Conservation (phyloP, 1,139 yeast species). For the Meyerozyma smithsonii region DNA sequence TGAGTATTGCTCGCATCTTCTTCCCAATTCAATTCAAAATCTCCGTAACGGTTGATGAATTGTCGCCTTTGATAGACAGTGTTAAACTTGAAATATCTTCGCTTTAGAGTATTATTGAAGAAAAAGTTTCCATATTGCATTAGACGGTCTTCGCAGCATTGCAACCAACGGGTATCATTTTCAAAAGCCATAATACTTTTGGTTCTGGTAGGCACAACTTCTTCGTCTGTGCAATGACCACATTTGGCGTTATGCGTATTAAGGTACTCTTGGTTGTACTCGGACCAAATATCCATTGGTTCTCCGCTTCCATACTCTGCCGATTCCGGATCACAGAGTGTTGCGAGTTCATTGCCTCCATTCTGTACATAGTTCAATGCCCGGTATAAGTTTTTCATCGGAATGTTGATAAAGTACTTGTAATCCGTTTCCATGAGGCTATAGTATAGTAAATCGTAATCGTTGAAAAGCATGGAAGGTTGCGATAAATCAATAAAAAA, state of each 20-base stretch:
- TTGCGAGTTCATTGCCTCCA: conserved; percentile 16
- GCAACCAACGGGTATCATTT: conserved; percentile 8
- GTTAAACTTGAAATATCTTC: conserved; percentile 41
- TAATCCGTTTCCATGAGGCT: conserved; percentile 40
- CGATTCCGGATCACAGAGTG: conserved; percentile 1
- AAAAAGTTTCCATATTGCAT: conserved; percentile 31
- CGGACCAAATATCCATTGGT: conserved; percentile 20
- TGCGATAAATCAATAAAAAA: conserved; percentile 53
- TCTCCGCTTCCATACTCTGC: conserved; percentile 30
- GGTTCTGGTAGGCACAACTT: not conserved
- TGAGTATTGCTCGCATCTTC: conserved; percentile 12
- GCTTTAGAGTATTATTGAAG: conserved; percentile 29
- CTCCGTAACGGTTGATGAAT: conserved; percentile 43
- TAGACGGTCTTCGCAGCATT: conserved; percentile 14
- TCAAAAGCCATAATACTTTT: conserved; percentile 6
- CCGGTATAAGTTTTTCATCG: conserved; percentile 39
- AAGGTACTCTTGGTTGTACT: conserved; percentile 22
- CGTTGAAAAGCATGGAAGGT: conserved; percentile 40
- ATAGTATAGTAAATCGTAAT: conserved; percentile 39
- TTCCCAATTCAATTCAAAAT: conserved; percentile 34
- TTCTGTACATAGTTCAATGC: conserved; percentile 36
- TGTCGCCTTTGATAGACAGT: conserved; percentile 46
- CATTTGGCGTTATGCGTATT: conserved; percentile 1
- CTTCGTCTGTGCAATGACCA: not conserved
- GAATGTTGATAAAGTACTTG: conserved; percentile 37